Base-by-base conservation (phyloP, 805 yeast species). In the Yarrowia keelungensis region DNA sequence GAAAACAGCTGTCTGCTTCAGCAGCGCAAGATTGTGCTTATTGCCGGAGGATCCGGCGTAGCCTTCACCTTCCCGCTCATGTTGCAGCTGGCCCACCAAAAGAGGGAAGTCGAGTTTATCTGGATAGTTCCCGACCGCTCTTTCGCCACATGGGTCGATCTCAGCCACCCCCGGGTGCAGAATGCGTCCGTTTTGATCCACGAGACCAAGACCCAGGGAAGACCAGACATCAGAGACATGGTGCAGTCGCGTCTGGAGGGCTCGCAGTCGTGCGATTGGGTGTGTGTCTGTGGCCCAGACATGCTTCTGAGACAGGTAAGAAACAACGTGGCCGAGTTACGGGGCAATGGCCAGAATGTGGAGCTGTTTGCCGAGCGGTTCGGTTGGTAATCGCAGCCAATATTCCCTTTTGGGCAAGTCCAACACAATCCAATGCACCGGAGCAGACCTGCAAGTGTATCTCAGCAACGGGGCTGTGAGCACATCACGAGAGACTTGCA, bases 41-140 rank as follows among this genome's bases (percentile, higher is more conserved):
- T 76, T 36, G 73, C 78, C 22, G 78, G 78, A n/a, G 78, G 78
- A 11, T 75, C 78, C 10, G 78, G 78, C 35, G 75, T 76, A 38
- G 76, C 78, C 3, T 76, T 73, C 68, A 74, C 77, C 19, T 76
- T 70, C 67, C 76, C 78, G 12, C 68, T 72, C 45, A 71, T 67
- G 45, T 70, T 66, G 47, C 66, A 71, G 50, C 45, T 51, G 41
- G 49, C 61, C 10, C 42, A 50, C 61, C 59, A 65, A 14, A 42
- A 65, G 11, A 10, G 61, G 43, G 75, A 74, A 46, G 71, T 75
- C 45, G 71, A 71, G 66, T 74, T 76, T 65, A 62, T 75, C 56
- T 76, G 78, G 78, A 73, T 75, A 22, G 71, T 76, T 16, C 78
- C 78, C 14, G 69, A 72, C 47, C 71, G 73, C n/a, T 67, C 70